Evolutionary conservation across 805 yeast genomes (phyloP).

Genomic region (Candida nemodendra): DNA sequence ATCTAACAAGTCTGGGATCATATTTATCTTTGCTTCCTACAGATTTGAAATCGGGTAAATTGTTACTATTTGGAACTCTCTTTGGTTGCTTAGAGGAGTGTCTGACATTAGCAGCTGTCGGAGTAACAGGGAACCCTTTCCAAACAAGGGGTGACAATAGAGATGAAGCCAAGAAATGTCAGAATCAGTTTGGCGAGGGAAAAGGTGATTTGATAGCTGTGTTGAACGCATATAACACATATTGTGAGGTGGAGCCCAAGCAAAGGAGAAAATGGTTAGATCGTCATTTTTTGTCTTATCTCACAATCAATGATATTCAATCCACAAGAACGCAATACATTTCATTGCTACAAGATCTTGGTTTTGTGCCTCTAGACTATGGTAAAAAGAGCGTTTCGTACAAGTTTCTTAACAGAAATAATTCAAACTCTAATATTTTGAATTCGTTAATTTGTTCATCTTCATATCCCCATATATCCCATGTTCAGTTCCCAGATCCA

Average conservation of each 20-base stretch:
- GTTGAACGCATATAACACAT: constrained; percentile 57
- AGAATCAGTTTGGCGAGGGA: constrained; percentile 42
- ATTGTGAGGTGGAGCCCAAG: constrained; percentile 34
- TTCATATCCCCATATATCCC: constrained; percentile 77
- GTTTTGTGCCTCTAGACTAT: constrained; percentile 66
- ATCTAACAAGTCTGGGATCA: constrained; percentile 72
- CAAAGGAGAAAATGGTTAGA: constrained; percentile 45
- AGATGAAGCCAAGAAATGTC: constrained; percentile 55
- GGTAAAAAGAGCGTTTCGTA: constrained; percentile 13
- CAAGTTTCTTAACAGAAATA: constrained; percentile 48
- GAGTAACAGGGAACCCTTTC: constrained; percentile 76
- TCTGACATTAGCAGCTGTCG: constrained; percentile 75
- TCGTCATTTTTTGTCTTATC: constrained; percentile 60
- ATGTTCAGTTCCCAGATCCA: constrained; percentile 80
- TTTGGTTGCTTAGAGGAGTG: constrained; percentile 80
- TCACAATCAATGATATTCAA: constrained; percentile 66
- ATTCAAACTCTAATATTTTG: constrained; percentile 48
- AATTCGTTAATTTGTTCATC: constrained; percentile 76
- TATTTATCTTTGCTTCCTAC: constrained; percentile 81
- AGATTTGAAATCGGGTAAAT: constrained; percentile 82
- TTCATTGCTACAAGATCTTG: constrained; percentile 71
- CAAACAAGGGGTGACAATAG: constrained; percentile 58
- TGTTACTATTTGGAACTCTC: constrained; percentile 74
- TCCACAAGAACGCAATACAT: constrained; percentile 70
- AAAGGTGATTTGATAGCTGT: constrained; percentile 78